Base-by-base conservation (phyloP, 2,329 filamentous ascomycete species). In the Penicillium thymicola region DNA sequence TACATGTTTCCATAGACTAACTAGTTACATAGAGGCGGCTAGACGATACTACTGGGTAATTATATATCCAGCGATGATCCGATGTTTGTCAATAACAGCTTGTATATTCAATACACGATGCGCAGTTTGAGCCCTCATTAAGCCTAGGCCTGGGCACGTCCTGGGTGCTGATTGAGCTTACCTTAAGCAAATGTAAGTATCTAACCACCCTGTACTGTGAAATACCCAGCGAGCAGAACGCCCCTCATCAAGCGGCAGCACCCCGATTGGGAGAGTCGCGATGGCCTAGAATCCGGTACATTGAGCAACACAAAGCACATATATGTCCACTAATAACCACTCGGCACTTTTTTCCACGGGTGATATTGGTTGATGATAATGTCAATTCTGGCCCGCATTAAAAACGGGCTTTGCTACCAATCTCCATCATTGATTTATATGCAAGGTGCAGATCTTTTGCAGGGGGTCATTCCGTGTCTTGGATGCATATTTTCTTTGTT, bases 381-480 rank as follows among this genome's bases (percentile, higher is more conserved):
- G 27, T 46, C 27, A n/a, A 42, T n/a, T 4, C 8, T 27, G 36
- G 34, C 27, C 37, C 25, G 38, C 46, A 32, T 38, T 21, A 4
- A 50, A 55, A 49, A 38, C 32, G 30, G 34, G 53, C 21, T 38
- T n/a, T 18, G 27, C 34, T 34, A 51, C 47, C 48, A 56, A 46
- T 52, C 36, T n/a, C 40, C 8, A 25, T 45, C 13, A 16, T 36
- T 25, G 36, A 52, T 52, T 52, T 41, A 11, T 13, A 57, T 57
- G 54, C 54, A 54, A 36, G 18, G 13, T 25, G 54, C 18, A 57
- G 50, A 54, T 54, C 50, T 28, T 25, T 48, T 32, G 11, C 43
- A 53, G 38, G 37, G 37, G 54, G 16, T 43, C 27, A 30, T 57
- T 53, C 43, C 43, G 43, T 57, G 49, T 56, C 13, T 48, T 34